Conservation (phyloP, 1,139 yeast species). For the Hyphopichia pseudoburtonii region DNA sequence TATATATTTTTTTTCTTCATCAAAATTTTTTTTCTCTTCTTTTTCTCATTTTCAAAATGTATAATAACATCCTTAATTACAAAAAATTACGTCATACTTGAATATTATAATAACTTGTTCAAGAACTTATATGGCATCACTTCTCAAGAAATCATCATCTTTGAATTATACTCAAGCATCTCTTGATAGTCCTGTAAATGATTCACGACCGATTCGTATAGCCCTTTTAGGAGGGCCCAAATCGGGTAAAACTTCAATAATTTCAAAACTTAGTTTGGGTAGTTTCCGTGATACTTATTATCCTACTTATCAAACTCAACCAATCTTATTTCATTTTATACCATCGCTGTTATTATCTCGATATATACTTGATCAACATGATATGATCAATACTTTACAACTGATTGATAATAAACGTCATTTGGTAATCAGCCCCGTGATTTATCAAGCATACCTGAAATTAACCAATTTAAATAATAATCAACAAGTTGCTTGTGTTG, state of each 20-base stretch:
- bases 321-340: conserved; percentile 53
- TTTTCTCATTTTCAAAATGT: too few relatives aligned
- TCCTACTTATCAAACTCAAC: conserved; percentile 58
- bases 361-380: conserved; percentile 48
- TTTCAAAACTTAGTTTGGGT: conserved; percentile 51
- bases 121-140: conserved; percentile 1
- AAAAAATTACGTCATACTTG: background rate
- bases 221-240: conserved; percentile 59
- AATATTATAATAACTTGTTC: background rate
- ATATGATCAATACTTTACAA: conserved; percentile 12
- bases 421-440: conserved; percentile 28
- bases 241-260: conserved; percentile 51
- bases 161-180: background rate
- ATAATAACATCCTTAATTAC: too few relatives aligned
- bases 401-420: conserved; percentile 12
- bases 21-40: too few relatives aligned
- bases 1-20: too few relatives aligned
- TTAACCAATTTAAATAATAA: conserved; percentile 10
- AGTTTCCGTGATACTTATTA: conserved; percentile 59
- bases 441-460: conserved; percentile 24
- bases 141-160: conserved; percentile 3
- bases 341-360: conserved; percentile 43
- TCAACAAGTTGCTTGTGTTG: conserved; percentile 4
- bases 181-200: conserved; percentile 19
- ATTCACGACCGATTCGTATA: conserved; percentile 46